These are phyloP conservation scores for Pelargonium citronellum DNA, from an alignment of 441 rosid genomes.

Conservation along the genomic window DNA sequence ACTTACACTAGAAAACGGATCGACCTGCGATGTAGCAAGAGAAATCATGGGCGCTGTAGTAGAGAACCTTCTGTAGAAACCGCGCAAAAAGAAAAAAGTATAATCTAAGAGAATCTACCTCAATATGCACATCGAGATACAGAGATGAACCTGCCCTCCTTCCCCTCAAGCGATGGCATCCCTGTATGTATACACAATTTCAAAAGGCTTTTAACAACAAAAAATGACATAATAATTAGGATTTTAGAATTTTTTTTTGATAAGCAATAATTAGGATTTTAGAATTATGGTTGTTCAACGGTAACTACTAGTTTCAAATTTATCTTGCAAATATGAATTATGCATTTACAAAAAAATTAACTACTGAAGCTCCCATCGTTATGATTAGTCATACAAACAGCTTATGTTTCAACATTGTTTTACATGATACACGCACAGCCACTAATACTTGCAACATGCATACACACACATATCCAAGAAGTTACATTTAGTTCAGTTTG, in stretches of 20 bases:
- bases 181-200: conserved; percentile 37
- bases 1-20: conserved; percentile 81
- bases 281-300: background rate
- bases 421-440: too few relatives aligned
- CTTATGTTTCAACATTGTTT: background rate
- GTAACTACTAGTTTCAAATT: background rate
- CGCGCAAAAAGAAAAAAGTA: too few relatives aligned
- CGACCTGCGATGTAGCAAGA: conserved; percentile 47
- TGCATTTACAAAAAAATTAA: too few relatives aligned
- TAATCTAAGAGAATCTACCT: conserved; percentile 41
- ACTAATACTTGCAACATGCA: too few relatives aligned
- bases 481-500: too few relatives aligned
- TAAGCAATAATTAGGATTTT: background rate
- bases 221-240: background rate
- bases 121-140: conserved; percentile 89
- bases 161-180: conserved; percentile 92
- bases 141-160: conserved; percentile 90
- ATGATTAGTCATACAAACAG: background rate
- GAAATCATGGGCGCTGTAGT: background rate
- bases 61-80: background rate
- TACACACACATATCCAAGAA: too few relatives aligned
- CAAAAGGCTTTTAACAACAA: conserved; percentile 8
- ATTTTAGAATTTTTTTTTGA: too few relatives aligned
- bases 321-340: background rate
- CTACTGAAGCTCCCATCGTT: too few relatives aligned